phyloP scores from a whole-genome alignment of 164 flowering plant genomes.

The Annona squamosa region DNA sequence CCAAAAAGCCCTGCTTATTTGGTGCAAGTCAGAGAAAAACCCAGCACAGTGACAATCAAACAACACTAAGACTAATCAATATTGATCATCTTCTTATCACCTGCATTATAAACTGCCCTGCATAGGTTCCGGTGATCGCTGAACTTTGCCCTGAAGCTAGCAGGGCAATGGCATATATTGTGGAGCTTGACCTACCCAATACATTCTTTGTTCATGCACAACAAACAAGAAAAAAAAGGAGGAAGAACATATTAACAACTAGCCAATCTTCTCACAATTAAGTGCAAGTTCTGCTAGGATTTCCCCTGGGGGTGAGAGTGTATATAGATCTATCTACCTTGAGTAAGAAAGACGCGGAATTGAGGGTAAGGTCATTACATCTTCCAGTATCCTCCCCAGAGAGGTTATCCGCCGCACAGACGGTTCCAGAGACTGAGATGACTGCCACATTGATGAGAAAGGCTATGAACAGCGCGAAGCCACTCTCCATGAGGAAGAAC shows the following conservation, averaged over 20 bases:
- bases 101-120: constrained; percentile 18
- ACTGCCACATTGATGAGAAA: constrained; percentile 73
- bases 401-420: constrained; percentile 40
- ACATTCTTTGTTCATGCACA: constrained; percentile 5
- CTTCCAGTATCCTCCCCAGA: constrained; percentile 15
- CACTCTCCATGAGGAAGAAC: constrained; percentile 75
- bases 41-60: background rate
- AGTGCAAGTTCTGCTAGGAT: too few relatives aligned
- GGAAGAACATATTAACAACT: background rate
- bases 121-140: constrained; percentile 13
- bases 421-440: constrained; percentile 62
- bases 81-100: background rate
- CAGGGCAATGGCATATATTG: constrained; percentile 11
- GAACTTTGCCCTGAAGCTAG: constrained; percentile 19
- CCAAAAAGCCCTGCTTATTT: constrained; percentile 57
- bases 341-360: constrained; percentile 73
- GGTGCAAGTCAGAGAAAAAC: background rate
- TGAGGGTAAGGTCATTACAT: constrained; percentile 59
- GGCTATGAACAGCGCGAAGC: constrained; percentile 68
- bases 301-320: background rate
- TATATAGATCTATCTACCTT: constrained; percentile 29
- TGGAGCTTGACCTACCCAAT: constrained; percentile 11
- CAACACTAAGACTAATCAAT: background rate
- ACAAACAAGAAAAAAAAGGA: background rate
- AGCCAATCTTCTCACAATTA: background rate